These are phyloP conservation scores for Dryas integrifolia DNA, from an alignment of 331 rosid species.

Conservation along the genomic window DNA sequence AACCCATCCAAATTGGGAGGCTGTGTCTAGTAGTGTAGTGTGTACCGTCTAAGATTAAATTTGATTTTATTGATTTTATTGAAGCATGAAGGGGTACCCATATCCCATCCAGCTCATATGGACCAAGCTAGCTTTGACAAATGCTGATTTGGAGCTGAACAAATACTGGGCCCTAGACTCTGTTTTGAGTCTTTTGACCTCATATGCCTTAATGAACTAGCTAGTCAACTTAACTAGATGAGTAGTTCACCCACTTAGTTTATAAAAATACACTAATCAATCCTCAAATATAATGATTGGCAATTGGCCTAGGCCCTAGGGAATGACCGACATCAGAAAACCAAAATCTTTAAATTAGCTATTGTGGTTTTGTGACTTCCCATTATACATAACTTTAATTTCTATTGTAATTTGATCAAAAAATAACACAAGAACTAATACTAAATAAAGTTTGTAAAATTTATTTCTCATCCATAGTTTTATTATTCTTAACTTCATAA, in stretches of 20 bases:
- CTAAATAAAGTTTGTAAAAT: no score
- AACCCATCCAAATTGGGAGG: slow-evolving; percentile 24
- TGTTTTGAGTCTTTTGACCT: slow-evolving; percentile 26
- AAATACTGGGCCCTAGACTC: slow-evolving; percentile 27
- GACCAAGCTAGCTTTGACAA: slow-evolving; percentile 22
- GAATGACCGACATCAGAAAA: no score
- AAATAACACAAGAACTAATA: no score
- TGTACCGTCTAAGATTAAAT: neutral
- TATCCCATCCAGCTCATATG: slow-evolving; percentile 42
- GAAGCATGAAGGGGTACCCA: slow-evolving; percentile 20
- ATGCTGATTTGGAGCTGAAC: slow-evolving; percentile 16
- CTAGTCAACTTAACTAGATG: neutral
- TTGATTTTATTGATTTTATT: slow-evolving; percentile 9
- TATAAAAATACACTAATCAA: neutral
- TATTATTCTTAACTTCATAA: no score
- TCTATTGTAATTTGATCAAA: no score
- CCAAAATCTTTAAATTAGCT: no score
- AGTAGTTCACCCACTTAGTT: neutral
- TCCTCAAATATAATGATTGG: neutral
- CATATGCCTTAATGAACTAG: neutral
- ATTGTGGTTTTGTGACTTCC: no score
- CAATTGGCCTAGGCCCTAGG: no score
- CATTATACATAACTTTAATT: no score
- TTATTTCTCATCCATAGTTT: no score
- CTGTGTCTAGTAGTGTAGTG: neutral